Base-by-base conservation (phyloP, 768 basidiomycete species). In the Kwoniella mangroviensis region DNA sequence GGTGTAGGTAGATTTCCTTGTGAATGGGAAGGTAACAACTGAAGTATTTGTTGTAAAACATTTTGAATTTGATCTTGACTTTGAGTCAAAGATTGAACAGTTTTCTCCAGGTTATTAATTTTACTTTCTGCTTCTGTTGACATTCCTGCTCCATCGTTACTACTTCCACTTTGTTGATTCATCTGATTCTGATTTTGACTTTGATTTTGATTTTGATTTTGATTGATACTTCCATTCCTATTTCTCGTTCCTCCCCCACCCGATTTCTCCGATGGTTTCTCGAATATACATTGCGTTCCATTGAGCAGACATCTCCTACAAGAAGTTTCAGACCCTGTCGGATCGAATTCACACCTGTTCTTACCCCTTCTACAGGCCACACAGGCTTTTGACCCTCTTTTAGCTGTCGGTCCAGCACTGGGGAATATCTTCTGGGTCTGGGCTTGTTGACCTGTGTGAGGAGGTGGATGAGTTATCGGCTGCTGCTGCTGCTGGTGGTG, bases 321-420 rank as follows among this genome's bases (percentile, higher is more conserved):
- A 1, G 73, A 43, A 41, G 54, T 58, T 53, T 66, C 73, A 6
- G 56, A 55, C 9, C 70, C 70, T 15, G 68, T 63, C 13, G 73
- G 74, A 70, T 80, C 81, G 34, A 73, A 69, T 68, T 82, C 80
- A 55, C 81, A 82, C 41, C 81, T 52, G 55, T 82, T 82, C 68
- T 82, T 82, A 13, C 81, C 81, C 67, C 71, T 75, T 1, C 81
- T 78, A 70, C 77, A 78, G 19, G 78, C 78, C 21, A 71, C 71
- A 69, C 78, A 79, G 49, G 78, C 78, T 63, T 75, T 79, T 13
- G 72, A 73, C 1, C 78, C 78, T 40, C 78, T 54, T 49, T 78
- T 78, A 13, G 74, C 71, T 24, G 69, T 68, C 17, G 70, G 57
- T 15, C 67, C 64, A 28, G 62, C 49, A 24, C 66, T 63, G 12